A percentile compares a stretch with the other conserved stretches of the same genome.
phyloP scores from a whole-genome alignment of 495 filamentous ascomycete genomes.

The Penicillium atrosanguineum region DNA sequence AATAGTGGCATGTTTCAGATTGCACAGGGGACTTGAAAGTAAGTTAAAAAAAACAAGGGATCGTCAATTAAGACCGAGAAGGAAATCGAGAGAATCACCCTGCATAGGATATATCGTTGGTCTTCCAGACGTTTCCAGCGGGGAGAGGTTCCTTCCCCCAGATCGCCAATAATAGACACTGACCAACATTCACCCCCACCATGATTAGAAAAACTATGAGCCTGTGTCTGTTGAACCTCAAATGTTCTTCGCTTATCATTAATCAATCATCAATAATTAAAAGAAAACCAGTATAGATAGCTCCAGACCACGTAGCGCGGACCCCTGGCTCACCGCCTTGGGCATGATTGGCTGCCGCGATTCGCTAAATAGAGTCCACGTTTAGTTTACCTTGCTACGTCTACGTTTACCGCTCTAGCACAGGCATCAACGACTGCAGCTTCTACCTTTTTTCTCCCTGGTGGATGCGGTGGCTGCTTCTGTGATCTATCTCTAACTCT shows the following conservation, averaged over 20 bases:
- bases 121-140: slow-evolving; percentile 31
- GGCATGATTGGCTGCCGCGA: slow-evolving; percentile 37
- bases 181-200: not conserved
- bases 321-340: slow-evolving; percentile 38
- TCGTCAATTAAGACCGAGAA: not conserved
- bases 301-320: not conserved
- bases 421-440: slow-evolving; percentile 24
- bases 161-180: not conserved
- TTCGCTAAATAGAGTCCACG: slow-evolving; percentile 48
- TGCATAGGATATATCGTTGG: not conserved
- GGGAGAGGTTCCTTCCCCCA: slow-evolving; percentile 8
- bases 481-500: slow-evolving; percentile 27
- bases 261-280: not conserved
- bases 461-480: slow-evolving; percentile 44
- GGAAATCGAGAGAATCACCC: not conserved
- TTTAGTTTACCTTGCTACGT: slow-evolving; percentile 35
- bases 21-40: not conserved
- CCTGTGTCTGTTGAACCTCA: too few species aligned
- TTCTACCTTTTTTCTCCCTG: slow-evolving; percentile 20
- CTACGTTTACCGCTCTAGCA: slow-evolving; percentile 14
- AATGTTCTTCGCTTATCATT: not conserved
- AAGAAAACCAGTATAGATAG: not conserved
- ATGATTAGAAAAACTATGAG: not conserved
- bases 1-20: not conserved
- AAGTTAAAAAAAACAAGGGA: not conserved